Percentiles rank a stretch among this genome's conserved stretches.
These are phyloP conservation scores for Melanopsichium pennsylvanicum DNA, from an alignment of 1,284 basidiomycete species.

Conservation along the genomic window DNA sequence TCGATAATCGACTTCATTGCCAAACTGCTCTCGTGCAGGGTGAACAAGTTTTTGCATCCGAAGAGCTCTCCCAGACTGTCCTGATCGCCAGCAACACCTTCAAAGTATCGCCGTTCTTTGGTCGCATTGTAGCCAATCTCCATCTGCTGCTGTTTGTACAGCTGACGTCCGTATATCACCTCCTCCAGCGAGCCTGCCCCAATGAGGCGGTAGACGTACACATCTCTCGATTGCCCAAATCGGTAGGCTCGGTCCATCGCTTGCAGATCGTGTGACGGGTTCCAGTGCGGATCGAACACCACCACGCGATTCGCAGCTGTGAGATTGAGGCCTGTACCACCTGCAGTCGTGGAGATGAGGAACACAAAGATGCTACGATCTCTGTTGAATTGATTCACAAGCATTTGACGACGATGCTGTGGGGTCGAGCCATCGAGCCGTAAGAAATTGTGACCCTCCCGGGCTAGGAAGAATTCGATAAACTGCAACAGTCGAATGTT, in stretches of 20 bases:
- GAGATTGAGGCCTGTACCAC: constrained; percentile 82
- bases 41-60: constrained; percentile 82
- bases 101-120: constrained; percentile 73
- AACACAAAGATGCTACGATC: constrained; percentile 78
- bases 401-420: constrained; percentile 66
- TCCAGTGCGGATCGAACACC: constrained; percentile 79
- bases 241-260: constrained; percentile 81
- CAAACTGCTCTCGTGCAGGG: constrained; percentile 72
- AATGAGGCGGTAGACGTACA: constrained; percentile 52
- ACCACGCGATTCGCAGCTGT: constrained; percentile 90
- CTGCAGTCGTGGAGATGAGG: constrained; percentile 80
- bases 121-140: constrained; percentile 74
- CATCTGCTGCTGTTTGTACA: constrained; percentile 90
- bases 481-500: constrained; percentile 82
- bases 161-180: constrained; percentile 78
- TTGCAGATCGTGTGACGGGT: constrained; percentile 87
- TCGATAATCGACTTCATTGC: constrained; percentile 50
- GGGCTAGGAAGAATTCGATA: constrained; percentile 76
- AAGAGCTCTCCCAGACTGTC: constrained; percentile 80
- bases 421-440: constrained; percentile 75
- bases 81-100: constrained; percentile 80
- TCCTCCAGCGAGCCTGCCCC: constrained; percentile 58
- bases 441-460: constrained; percentile 74
- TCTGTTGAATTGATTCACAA: constrained; percentile 82
- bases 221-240: constrained; percentile 61